These are phyloP conservation scores for Gloeopeniophorella convolvens DNA, from an alignment of 768 basidiomycete genomes.

Conservation along the genomic window DNA sequence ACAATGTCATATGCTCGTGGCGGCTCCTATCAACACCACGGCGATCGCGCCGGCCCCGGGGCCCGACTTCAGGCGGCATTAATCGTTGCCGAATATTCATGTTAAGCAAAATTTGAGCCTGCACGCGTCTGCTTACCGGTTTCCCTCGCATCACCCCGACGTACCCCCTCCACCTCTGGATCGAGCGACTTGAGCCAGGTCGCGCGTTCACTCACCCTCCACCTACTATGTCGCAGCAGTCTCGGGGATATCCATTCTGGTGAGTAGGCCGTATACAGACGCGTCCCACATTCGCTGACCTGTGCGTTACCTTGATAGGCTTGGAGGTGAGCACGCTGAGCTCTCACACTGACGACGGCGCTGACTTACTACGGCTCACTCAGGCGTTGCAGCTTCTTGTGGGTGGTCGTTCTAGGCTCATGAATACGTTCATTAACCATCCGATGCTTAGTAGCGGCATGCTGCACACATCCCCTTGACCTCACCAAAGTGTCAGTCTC, in stretches of 20 bases:
- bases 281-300: not conserved
- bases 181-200: too few species aligned
- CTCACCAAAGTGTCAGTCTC: constrained; percentile 68
- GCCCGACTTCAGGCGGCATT: too few species aligned
- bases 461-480: constrained; percentile 77
- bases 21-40: too few species aligned
- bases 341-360: not conserved
- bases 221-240: constrained; percentile 3
- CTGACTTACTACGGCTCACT: not conserved
- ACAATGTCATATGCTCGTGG: too few species aligned
- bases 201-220: constrained; percentile 33
- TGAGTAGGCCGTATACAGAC: constrained; percentile 8
- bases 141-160: too few species aligned
- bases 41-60: too few species aligned
- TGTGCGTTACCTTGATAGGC: constrained; percentile 20
- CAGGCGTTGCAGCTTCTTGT: constrained; percentile 34
- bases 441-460: constrained; percentile 58
- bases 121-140: too few species aligned
- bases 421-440: not conserved
- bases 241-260: constrained; percentile 19
- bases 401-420: constrained; percentile 11
- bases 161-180: too few species aligned
- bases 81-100: too few species aligned
- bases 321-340: constrained; percentile 28
- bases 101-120: too few species aligned